Evolutionary conservation across 2,329 filamentous ascomycete species (phyloP), one percentile per base, ranked within the genome.

Genomic region (Polychaeton citri): DNA sequence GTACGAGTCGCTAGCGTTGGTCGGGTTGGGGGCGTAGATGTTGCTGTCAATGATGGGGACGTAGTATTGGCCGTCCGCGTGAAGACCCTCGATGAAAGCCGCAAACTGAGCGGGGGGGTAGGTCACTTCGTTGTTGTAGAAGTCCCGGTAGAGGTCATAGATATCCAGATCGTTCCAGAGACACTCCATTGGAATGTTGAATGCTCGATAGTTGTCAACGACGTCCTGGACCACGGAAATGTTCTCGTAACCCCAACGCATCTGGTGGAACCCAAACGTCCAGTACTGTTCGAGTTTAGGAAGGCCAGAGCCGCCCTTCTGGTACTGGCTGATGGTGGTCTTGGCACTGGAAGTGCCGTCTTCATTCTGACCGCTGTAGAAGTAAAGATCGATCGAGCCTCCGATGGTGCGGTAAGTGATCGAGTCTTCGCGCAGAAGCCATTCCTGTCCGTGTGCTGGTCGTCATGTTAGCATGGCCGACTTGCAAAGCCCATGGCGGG

Each of bases 221-320:
- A 72, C 63, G 44, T 71, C 71, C 42, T 78, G 68, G 4, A 84
- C 50, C 9, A 72, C 66, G 1, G 72, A 69, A 72, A 78, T 82
- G 45, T 80, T 82, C 17, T 66, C 59, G 52, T 87, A 88, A 1
- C 83, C 84, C 76, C 83, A 90, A 40, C 81, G 71, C 48, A 82
- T 88, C 53, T 92, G 83, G 45, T 92, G 84, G 52, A 71, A 88
- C 1, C 85, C 85, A 41, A 92, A 74, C 0, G 78, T 75, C 67
- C 75, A 88, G 60, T 90, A 90, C 45, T 81, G 77, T 51, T 87
- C 79, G 74, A 88, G 77, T 0, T 76, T 76, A 1, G 83, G 82
- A 4, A 82, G 61, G 0, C 83, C 82, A 35, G 79, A 64, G 2
- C 77, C 71, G 36, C 71, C 76, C 38, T 62, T 57, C 43, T 81